Conservation (phyloP, 257 asterid genomes). For the Solanum pinnatisectum region DNA sequence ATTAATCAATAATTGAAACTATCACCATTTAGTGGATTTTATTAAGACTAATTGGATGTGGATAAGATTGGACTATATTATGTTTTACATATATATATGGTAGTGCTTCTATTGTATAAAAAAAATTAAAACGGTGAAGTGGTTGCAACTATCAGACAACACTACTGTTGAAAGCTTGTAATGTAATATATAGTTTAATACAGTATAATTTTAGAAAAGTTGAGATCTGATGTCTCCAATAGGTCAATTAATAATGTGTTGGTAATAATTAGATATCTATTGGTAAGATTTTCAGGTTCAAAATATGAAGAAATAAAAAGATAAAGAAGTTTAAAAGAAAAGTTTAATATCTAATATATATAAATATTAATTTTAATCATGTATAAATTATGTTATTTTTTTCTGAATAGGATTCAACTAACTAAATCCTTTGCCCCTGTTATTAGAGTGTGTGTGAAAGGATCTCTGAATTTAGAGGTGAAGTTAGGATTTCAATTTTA, state of each 20-base stretch:
- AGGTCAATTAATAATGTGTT: background rate
- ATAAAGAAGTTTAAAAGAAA: too few relatives aligned
- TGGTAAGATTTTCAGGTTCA: background rate
- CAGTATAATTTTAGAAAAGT: background rate
- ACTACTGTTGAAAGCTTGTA: background rate
- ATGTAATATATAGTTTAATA: background rate
- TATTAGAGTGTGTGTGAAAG: background rate
- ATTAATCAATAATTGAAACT: background rate
- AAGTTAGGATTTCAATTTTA: too few relatives aligned
- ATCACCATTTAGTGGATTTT: background rate
- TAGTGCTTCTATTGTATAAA: background rate
- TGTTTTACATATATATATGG: background rate
- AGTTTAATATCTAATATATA: too few relatives aligned
- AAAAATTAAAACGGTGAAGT: background rate
- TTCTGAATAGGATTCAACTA: too few relatives aligned
- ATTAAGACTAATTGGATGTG: background rate
- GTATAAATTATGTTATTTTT: too few relatives aligned
- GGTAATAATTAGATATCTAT: background rate
- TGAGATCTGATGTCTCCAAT: background rate
- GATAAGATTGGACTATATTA: background rate
- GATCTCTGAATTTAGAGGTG: too few relatives aligned
- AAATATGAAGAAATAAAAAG: rapidly evolving
- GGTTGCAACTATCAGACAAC: background rate
- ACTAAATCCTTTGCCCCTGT: background rate
- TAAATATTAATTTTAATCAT: too few relatives aligned